These are phyloP conservation scores for Coemansia sp. DNA, from an alignment of 192 early-diverging fungal species.

Conservation along the genomic window DNA sequence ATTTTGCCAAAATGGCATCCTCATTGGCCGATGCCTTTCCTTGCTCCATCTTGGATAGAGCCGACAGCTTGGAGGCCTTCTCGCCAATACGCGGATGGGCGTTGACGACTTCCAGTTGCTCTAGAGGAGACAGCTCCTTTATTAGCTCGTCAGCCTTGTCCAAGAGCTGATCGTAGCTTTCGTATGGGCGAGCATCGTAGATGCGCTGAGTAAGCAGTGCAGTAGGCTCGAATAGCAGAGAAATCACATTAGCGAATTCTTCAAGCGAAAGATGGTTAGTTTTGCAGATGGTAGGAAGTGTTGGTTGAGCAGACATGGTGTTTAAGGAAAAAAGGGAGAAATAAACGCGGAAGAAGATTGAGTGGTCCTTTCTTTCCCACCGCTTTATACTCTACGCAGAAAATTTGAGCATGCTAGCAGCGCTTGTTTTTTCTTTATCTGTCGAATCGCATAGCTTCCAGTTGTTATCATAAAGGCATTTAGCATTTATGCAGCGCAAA, in stretches of 20 bases:
- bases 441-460: neutral
- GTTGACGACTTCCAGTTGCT: slow-evolving; percentile 79
- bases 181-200: slow-evolving; percentile 67
- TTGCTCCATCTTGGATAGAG: slow-evolving; percentile 71
- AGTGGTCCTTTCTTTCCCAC: neutral
- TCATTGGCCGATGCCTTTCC: slow-evolving; percentile 54
- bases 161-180: slow-evolving; percentile 67
- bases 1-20: slow-evolving; percentile 56
- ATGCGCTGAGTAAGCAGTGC: slow-evolving; percentile 74
- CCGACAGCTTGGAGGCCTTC: slow-evolving; percentile 64
- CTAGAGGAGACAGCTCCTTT: slow-evolving; percentile 56
- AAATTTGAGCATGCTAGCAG: neutral
- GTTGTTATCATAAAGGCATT: too few species aligned
- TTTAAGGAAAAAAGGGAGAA: neutral
- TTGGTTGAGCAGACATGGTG: slow-evolving; percentile 27
- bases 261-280: slow-evolving; percentile 58
- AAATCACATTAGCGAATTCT: slow-evolving; percentile 61
- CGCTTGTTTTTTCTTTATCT: neutral
- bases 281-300: slow-evolving; percentile 64
- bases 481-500: too few species aligned
- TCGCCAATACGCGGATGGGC: slow-evolving; percentile 89
- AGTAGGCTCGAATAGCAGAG: slow-evolving; percentile 80
- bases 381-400: too few species aligned
- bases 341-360: neutral
- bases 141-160: slow-evolving; percentile 56